Percentiles rank a stretch among this genome's conserved stretches.
Evolutionary conservation across 495 filamentous ascomycete genomes (phyloP).

Genomic region (Penicillium paxilli): DNA sequence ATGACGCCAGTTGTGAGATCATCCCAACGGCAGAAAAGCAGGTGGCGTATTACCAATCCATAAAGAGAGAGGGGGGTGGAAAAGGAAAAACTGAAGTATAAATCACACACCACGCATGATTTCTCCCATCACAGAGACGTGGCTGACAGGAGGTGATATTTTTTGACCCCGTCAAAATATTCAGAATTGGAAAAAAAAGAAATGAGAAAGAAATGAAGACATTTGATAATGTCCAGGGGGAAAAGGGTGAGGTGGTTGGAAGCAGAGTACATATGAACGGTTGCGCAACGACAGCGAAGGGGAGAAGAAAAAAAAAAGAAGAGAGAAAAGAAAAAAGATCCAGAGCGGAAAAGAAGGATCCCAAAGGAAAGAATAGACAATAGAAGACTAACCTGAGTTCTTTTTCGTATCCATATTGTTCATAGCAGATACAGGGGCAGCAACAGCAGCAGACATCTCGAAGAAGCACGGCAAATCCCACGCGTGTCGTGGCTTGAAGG

Average conservation of each 20-base stretch:
- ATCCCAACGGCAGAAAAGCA: conserved; percentile 39
- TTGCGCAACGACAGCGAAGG: no score
- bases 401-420: conserved; percentile 54
- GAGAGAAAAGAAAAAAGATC: not conserved
- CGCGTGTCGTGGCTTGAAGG: conserved; percentile 16
- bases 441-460: conserved; percentile 51
- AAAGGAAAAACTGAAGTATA: conserved; percentile 7
- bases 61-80: conserved; percentile 16
- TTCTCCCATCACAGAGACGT: no score
- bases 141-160: no score
- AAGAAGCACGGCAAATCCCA: not conserved
- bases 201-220: no score
- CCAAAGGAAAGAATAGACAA: conserved; percentile 9
- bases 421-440: conserved; percentile 40
- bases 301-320: not conserved
- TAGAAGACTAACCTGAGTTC: conserved; percentile 28
- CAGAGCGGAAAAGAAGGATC: not conserved
- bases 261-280: not conserved
- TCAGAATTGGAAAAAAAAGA: no score
- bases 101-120: conserved; percentile 2
- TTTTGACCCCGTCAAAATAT: no score
- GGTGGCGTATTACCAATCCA: conserved; percentile 41
- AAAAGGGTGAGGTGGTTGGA: not conserved
- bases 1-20: conserved; percentile 51
- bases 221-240: not conserved